Percentiles rank a stretch among this genome's conserved stretches.
Conservation (phyloP, 345 rosid species). For the Kernera saxatilis region DNA sequence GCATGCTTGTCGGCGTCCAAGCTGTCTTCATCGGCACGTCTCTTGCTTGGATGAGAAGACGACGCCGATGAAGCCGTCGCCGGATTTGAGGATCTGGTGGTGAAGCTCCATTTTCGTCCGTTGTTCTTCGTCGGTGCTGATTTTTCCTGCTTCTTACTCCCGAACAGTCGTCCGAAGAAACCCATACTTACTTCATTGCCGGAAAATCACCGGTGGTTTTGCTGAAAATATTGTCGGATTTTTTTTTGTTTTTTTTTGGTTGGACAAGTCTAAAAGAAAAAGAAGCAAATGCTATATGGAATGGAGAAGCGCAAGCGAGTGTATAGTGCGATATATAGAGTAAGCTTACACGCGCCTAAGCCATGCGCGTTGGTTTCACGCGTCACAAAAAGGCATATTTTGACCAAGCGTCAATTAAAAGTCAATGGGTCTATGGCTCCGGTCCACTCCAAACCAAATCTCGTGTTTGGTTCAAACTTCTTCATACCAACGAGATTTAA, state of each 20-base stretch:
- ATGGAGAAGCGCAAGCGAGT: slow-evolving; percentile 1
- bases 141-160: slow-evolving; percentile 36
- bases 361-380: slow-evolving; percentile 22
- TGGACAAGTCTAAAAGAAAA: not conserved
- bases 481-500: not conserved
- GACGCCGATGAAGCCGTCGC: slow-evolving; percentile 12
- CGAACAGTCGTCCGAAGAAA: slow-evolving; percentile 67
- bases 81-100: slow-evolving; percentile 45
- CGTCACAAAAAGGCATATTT: not conserved
- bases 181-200: slow-evolving; percentile 57
- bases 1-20: slow-evolving; percentile 75
- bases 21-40: slow-evolving; percentile 9
- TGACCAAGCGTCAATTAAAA: not conserved
- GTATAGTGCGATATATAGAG: slow-evolving; percentile 9
- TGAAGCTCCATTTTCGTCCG: slow-evolving; percentile 60
- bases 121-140: slow-evolving; percentile 35
- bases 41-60: slow-evolving; percentile 20
- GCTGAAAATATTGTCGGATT: not conserved
- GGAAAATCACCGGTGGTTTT: not conserved
- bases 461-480: not conserved
- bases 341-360: not conserved
- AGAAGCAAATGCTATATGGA: not conserved
- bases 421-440: not conserved
- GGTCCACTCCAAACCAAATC: slow-evolving; percentile 5
- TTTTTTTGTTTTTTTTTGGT: not conserved